Evolutionary conservation across 2,329 filamentous ascomycete genomes (phyloP).

Genomic region (Trichoderma sp.): DNA sequence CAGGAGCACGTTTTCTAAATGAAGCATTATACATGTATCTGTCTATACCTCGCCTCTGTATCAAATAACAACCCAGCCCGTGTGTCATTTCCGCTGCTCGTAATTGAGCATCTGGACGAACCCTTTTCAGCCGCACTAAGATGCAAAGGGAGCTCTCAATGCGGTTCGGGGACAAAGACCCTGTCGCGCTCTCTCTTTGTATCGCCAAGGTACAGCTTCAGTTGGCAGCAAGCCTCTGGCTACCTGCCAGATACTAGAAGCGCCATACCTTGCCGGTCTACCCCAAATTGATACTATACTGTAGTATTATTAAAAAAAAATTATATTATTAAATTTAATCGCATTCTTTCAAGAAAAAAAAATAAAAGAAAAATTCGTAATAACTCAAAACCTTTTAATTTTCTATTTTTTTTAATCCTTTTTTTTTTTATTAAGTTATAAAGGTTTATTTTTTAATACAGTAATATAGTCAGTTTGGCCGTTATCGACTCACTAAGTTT

Average conservation of each 20-base stretch:
- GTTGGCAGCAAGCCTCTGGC: not conserved
- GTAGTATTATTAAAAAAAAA: too few relatives aligned
- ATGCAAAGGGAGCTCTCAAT: constrained; percentile 9
- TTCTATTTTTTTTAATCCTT: too few relatives aligned
- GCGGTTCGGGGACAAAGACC: not conserved
- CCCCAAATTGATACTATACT: constrained; percentile 12
- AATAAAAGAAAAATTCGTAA: too few relatives aligned
- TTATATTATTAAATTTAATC: too few relatives aligned
- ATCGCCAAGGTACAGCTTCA: not conserved
- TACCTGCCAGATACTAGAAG: not conserved
- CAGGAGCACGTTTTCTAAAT: not conserved
- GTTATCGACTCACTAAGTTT: too few relatives aligned
- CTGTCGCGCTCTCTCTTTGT: not conserved
- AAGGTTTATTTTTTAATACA: too few relatives aligned
- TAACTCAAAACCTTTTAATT: too few relatives aligned
- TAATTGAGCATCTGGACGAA: not conserved
- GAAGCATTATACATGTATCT: not conserved
- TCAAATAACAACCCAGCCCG: not conserved
- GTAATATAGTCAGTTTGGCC: too few relatives aligned
- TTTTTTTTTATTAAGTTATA: too few relatives aligned
- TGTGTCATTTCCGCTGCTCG: constrained; percentile 1
- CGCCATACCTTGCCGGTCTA: not conserved
- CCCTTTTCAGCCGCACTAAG: constrained; percentile 23
- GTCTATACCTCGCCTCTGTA: not conserved
- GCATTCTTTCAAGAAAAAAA: too few relatives aligned